phyloP scores from a whole-genome alignment of 306 rosid genomes.

The Sicyos edulis region DNA sequence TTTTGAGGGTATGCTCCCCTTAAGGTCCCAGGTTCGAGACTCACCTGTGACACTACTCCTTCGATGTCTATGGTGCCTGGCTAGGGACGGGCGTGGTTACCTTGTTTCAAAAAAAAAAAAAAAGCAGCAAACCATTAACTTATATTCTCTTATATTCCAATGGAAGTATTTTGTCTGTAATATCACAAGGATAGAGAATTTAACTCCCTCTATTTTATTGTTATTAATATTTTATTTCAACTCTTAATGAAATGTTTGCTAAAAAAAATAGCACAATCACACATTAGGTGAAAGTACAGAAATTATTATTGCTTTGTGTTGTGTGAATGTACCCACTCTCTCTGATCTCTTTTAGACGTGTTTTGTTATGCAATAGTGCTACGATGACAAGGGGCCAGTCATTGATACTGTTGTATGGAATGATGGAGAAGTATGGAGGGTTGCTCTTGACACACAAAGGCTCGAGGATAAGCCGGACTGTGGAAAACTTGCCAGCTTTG shows the following conservation, averaged over 20 bases:
- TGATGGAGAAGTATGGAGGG: slow-evolving; percentile 95
- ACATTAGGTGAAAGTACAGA: not conserved
- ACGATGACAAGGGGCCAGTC: slow-evolving; percentile 82
- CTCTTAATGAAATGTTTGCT: not conserved
- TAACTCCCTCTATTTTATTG: not conserved
- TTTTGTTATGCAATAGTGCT: slow-evolving; percentile 50
- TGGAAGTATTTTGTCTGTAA: not conserved
- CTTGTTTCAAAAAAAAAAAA: too few species aligned
- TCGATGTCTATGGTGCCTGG: too few species aligned
- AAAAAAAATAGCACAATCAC: not conserved
- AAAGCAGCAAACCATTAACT: not conserved
- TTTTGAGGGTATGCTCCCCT: too few species aligned
- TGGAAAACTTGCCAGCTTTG: slow-evolving; percentile 78
- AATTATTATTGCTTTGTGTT: not conserved
- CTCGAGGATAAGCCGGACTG: slow-evolving; percentile 68
- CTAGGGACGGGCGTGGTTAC: too few species aligned
- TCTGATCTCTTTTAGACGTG: not conserved
- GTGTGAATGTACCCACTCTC: not conserved
- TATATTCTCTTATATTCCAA: too few species aligned
- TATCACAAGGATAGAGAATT: not conserved
- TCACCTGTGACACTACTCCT: too few species aligned
- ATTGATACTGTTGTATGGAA: slow-evolving; percentile 97
- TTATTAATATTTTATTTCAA: not conserved
- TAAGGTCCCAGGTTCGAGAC: too few species aligned
- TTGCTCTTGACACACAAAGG: slow-evolving; percentile 79